Conservation (phyloP, 2,329 filamentous ascomycete species). For the Colletotrichum sp. region DNA sequence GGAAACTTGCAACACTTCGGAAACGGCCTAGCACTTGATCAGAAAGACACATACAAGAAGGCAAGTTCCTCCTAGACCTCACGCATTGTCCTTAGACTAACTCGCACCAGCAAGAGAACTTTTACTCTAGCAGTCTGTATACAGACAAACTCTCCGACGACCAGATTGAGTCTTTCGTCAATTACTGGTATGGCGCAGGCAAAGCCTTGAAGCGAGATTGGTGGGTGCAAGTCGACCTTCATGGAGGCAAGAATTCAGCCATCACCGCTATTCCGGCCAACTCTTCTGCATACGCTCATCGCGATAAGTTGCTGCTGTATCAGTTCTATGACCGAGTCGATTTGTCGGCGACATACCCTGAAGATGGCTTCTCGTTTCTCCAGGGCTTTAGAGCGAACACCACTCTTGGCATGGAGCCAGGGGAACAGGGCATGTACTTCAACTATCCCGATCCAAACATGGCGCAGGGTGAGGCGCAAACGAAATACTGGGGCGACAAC, state of each 20-base stretch:
- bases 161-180: constrained; percentile 26
- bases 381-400: constrained; percentile 38
- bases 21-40: constrained; percentile 32
- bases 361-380: constrained; percentile 36
- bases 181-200: constrained; percentile 30
- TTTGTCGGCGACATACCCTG: constrained; percentile 33
- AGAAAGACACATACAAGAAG: constrained; percentile 29
- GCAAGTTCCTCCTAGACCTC: background rate
- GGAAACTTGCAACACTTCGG: constrained; percentile 36
- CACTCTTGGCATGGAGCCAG: constrained; percentile 28
- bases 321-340: constrained; percentile 47
- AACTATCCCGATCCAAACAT: constrained; percentile 45
- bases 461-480: constrained; percentile 34
- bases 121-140: constrained; percentile 32
- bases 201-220: constrained; percentile 31
- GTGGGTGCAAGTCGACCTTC: constrained; percentile 38
- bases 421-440: constrained; percentile 43
- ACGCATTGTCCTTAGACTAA: background rate
- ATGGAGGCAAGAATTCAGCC: constrained; percentile 40
- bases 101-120: constrained; percentile 27
- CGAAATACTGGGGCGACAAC: constrained; percentile 41
- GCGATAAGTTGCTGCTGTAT: constrained; percentile 53
- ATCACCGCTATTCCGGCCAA: constrained; percentile 28
- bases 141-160: constrained; percentile 27
- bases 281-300: constrained; percentile 41